These are phyloP conservation scores for Mortierella hygrophila DNA, from an alignment of 192 early-diverging fungal genomes.

Conservation along the genomic window DNA sequence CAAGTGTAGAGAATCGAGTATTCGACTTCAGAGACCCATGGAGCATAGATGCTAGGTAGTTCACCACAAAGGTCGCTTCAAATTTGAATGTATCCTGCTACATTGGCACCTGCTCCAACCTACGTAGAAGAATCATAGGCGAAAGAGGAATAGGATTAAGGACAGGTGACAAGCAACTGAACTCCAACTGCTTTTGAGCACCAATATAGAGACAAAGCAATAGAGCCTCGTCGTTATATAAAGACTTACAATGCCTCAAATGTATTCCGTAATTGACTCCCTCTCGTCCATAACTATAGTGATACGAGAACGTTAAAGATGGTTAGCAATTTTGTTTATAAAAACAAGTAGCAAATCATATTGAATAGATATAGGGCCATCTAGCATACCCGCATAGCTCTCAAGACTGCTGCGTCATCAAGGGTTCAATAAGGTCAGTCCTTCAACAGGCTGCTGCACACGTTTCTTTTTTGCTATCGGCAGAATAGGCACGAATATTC, in stretches of 20 bases:
- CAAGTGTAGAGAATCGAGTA: slow-evolving; percentile 21
- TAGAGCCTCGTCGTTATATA: not conserved
- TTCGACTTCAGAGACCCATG: slow-evolving; percentile 12
- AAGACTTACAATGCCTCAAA: slow-evolving; percentile 34
- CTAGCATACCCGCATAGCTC: slow-evolving; percentile 27
- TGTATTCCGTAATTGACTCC: slow-evolving; percentile 10
- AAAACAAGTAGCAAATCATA: no score
- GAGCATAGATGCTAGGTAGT: slow-evolving; percentile 25
- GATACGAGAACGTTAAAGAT: no score
- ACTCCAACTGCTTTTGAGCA: not conserved
- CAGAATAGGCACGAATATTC: no score
- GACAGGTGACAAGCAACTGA: not conserved
- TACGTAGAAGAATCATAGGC: slow-evolving; percentile 1
- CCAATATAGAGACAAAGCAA: not conserved
- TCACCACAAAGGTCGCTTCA: slow-evolving; percentile 31
- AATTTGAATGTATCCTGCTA: slow-evolving; percentile 29
- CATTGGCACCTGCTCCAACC: slow-evolving; percentile 15
- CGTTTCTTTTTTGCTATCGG: no score
- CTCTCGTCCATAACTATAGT: not conserved
- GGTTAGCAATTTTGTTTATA: no score
- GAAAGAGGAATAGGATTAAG: not conserved
- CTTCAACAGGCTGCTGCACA: no score
- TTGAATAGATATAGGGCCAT: no score
- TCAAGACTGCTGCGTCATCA: slow-evolving; percentile 22
- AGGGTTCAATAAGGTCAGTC: not conserved